phyloP scores from a whole-genome alignment of 768 basidiomycete species.

The Gloeopeniophorella convolvens region DNA sequence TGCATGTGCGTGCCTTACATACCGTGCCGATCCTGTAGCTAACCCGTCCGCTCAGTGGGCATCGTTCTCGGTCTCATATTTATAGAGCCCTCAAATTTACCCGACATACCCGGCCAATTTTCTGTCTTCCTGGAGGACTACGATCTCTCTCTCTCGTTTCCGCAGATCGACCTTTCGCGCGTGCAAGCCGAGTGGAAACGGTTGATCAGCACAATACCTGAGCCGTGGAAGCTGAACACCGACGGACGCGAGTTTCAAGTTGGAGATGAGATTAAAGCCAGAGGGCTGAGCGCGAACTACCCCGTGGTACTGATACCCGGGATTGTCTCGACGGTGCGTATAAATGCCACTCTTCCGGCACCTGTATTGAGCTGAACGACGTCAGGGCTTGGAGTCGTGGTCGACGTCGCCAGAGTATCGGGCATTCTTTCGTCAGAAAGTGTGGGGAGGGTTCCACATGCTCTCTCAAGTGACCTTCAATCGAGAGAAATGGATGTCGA shows the following conservation, averaged over 20 bases:
- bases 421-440: slow-evolving; percentile 85
- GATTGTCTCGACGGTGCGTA: slow-evolving; percentile 74
- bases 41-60: slow-evolving; percentile 43
- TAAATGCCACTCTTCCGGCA: too few relatives aligned
- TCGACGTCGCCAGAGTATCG: slow-evolving; percentile 80
- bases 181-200: slow-evolving; percentile 69
- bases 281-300: slow-evolving; percentile 61
- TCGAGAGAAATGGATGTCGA: slow-evolving; percentile 82
- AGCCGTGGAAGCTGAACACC: slow-evolving; percentile 74
- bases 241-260: slow-evolving; percentile 78
- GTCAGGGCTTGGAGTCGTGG: slow-evolving; percentile 86
- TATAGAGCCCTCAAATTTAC: slow-evolving; percentile 59
- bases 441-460: slow-evolving; percentile 79
- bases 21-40: background rate
- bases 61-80: slow-evolving; percentile 55
- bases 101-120: slow-evolving; percentile 63
- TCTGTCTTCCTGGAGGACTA: slow-evolving; percentile 63
- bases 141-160: slow-evolving; percentile 59
- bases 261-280: slow-evolving; percentile 58
- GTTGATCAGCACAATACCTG: slow-evolving; percentile 62
- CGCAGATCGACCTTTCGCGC: slow-evolving; percentile 59
- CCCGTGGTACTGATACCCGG: slow-evolving; percentile 88
- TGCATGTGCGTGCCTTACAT: slow-evolving; percentile 37
- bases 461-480: slow-evolving; percentile 78
- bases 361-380: too few relatives aligned